Evolutionary conservation across 2,329 filamentous ascomycete genomes (phyloP).

Genomic region (Anthostomella pinea): DNA sequence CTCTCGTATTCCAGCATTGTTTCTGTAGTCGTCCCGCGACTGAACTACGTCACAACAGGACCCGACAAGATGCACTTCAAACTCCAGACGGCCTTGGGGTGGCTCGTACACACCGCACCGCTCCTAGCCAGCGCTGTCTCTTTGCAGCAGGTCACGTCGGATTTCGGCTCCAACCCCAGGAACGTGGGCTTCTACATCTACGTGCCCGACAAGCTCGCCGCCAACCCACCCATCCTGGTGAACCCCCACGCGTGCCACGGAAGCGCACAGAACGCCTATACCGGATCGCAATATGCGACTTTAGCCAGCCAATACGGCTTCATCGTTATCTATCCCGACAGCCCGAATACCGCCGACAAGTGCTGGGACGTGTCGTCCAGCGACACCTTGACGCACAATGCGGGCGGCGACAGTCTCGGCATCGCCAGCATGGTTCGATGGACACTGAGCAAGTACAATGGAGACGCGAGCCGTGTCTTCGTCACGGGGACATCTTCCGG

Average conservation of each 20-base stretch:
- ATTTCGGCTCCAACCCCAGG: slow-evolving; percentile 46
- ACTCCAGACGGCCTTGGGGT: too few relatives aligned
- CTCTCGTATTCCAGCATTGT: too few relatives aligned
- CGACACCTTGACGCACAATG: slow-evolving; percentile 31
- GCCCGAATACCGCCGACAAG: slow-evolving; percentile 36
- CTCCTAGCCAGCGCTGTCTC: slow-evolving; percentile 20
- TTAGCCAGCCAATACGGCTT: slow-evolving; percentile 48
- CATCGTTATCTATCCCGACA: slow-evolving; percentile 30
- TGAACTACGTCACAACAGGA: too few relatives aligned
- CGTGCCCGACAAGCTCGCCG: slow-evolving; percentile 40
- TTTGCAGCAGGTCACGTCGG: slow-evolving; percentile 26
- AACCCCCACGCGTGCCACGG: slow-evolving; percentile 58
- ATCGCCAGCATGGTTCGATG: slow-evolving; percentile 39
- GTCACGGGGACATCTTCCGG: slow-evolving; percentile 32
- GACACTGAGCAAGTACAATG: slow-evolving; percentile 32
- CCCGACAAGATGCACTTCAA: too few relatives aligned
- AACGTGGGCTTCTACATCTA: slow-evolving; percentile 53
- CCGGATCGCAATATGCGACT: slow-evolving; percentile 49
- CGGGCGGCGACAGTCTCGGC: slow-evolving; percentile 37
- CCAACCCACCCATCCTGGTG: slow-evolving; percentile 50
- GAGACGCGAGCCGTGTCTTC: slow-evolving; percentile 31
- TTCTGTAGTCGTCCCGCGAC: too few relatives aligned
- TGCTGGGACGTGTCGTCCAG: slow-evolving; percentile 59
- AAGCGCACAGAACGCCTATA: slow-evolving; percentile 47
- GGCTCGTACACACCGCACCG: too few relatives aligned